Base-by-base conservation (phyloP, 805 yeast species). In the Candida takata region DNA sequence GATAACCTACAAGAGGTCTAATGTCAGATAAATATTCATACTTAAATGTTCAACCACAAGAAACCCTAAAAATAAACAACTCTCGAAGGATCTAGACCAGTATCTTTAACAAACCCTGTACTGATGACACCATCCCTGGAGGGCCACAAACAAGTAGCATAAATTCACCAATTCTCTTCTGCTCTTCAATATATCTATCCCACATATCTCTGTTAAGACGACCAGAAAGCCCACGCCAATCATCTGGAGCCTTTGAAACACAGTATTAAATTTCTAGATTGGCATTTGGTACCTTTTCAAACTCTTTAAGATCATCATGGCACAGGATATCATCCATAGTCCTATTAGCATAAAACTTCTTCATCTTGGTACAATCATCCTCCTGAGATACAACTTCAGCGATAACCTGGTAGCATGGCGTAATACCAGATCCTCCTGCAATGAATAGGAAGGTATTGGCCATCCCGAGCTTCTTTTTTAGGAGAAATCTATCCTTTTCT, bases 361-460 rank as follows among this genome's bases (percentile, higher is more conserved):
- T 66, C 41, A 82, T 66, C 35, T 68, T 65, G 24, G 86, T 79
- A 27, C 50, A 34, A 56, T 80, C 86, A 35, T 67, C 74, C 5
- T 82, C 75, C 17, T 77, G 72, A 17, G 84, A 79, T 44, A 79
- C 72, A 31, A 80, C 67, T 37, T 72, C 71, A 36, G 84, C 77
- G 36, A 82, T 65, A 12, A 86, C 79, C 59, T 85, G 92, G 53
- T 81, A 69, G 63, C 84, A 77, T 26, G 96, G 95, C 5, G 95
- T 84, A 41, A 87, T 79, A 31, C 95, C 92, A 0, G 87, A 75
- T 17, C 92, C 92, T 46, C 88, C 92, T 3, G 86, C 88, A 48
- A 82, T 64, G 64, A 82, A 69, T 20, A 69, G 52, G 47, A 72
- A 47, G 3, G 52, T 42, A 12, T 48, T 42, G 21, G 46, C 45